phyloP scores from a whole-genome alignment of 148 eudicot genomes.

The Rhododendron simsii region DNA sequence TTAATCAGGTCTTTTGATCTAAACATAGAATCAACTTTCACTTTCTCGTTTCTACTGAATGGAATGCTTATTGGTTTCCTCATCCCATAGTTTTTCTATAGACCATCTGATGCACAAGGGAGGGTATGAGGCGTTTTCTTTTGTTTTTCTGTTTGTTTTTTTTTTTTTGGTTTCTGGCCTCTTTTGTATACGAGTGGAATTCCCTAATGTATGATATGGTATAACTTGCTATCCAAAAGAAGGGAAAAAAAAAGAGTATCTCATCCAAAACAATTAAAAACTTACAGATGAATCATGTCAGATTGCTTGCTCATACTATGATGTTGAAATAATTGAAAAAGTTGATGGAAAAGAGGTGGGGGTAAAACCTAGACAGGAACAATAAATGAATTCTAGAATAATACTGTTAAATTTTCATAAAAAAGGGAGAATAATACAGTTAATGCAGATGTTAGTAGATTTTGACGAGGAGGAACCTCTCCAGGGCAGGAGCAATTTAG shows the following conservation, averaged over 20 bases:
- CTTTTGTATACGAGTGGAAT: not conserved
- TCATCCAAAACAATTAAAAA: not conserved
- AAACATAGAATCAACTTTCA: not conserved
- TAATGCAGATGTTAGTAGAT: no score
- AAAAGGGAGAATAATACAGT: not conserved
- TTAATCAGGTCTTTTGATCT: not conserved
- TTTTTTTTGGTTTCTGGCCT: not conserved
- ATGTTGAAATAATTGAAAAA: not conserved
- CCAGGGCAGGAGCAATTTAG: no score
- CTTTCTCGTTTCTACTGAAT: not conserved
- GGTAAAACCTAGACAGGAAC: not conserved
- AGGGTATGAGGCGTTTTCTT: not conserved
- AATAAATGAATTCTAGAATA: not conserved
- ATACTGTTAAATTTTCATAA: not conserved
- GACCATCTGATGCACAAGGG: not conserved
- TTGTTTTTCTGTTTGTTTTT: no score
- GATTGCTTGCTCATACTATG: not conserved
- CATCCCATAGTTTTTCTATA: not conserved
- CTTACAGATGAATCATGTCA: not conserved
- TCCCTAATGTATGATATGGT: not conserved
- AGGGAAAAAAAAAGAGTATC: not conserved
- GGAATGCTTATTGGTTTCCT: not conserved
- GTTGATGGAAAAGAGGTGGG: not conserved
- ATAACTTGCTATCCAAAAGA: not conserved
- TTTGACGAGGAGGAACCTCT: no score